These are phyloP conservation scores for Fusarium duplospermum DNA, from an alignment of 2,329 filamentous ascomycete species.

Conservation along the genomic window DNA sequence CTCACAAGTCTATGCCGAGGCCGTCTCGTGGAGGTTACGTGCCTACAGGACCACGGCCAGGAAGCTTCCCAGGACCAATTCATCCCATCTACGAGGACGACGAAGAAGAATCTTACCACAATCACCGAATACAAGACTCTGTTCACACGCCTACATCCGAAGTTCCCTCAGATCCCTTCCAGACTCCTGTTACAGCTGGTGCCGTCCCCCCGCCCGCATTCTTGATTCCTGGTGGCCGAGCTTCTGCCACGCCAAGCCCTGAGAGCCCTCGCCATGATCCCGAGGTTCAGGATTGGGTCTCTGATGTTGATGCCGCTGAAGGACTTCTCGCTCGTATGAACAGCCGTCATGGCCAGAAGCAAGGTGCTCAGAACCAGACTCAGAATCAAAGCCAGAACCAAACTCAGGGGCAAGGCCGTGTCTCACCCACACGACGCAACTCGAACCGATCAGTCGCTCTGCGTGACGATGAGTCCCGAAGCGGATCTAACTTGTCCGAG, in stretches of 20 bases:
- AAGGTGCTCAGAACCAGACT: conserved; percentile 11
- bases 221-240: conserved; percentile 47
- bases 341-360: conserved; percentile 37
- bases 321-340: conserved; percentile 61
- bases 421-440: conserved; percentile 53
- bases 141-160: conserved; percentile 51
- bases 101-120: conserved; percentile 58
- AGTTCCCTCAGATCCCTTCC: conserved; percentile 61
- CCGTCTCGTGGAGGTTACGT: conserved; percentile 47
- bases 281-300: conserved; percentile 69
- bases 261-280: conserved; percentile 57
- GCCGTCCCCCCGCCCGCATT: conserved; percentile 33
- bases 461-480: conserved; percentile 63
- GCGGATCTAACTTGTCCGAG: conserved; percentile 68
- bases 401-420: conserved; percentile 41
- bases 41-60: conserved; percentile 46
- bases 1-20: conserved; percentile 50
- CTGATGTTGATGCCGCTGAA: conserved; percentile 66
- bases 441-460: conserved; percentile 51
- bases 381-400: not conserved
- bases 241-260: conserved; percentile 54
- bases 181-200: conserved; percentile 53
- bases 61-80: conserved; percentile 57
- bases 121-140: conserved; percentile 40
- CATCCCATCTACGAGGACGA: conserved; percentile 71